Conservation (phyloP, 139 green algal species). For the Desmodesmus armatus region DNA sequence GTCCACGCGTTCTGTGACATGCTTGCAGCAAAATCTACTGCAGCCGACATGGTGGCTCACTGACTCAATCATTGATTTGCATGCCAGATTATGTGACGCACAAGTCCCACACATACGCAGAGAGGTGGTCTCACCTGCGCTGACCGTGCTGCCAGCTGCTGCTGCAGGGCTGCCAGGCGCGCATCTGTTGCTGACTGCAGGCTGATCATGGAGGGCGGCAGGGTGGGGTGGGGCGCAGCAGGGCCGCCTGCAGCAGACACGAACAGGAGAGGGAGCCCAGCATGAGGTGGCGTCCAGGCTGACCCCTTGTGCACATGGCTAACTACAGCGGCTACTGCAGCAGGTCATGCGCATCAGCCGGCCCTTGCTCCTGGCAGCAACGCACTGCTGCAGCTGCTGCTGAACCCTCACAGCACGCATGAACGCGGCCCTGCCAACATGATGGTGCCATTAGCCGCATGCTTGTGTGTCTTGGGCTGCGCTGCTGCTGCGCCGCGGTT, state of each 20-base stretch:
- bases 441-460: not conserved
- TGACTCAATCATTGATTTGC: too few species aligned
- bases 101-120: too few species aligned
- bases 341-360: too few species aligned
- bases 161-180: conserved; percentile 61
- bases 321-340: not conserved
- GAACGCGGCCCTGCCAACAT: too few species aligned
- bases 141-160: conserved; percentile 44
- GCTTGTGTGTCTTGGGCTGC: not conserved
- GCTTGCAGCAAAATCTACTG: too few species aligned
- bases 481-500: not conserved
- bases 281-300: not conserved
- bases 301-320: not conserved
- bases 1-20: too few species aligned
- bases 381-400: not conserved
- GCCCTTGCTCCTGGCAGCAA: too few species aligned
- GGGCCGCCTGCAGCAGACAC: not conserved
- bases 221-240: not conserved
- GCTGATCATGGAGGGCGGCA: conserved; percentile 22
- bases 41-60: too few species aligned
- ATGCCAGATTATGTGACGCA: not conserved
- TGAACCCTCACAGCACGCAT: too few species aligned
- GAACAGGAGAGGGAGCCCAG: too few species aligned
- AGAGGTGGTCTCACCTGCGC: conserved; percentile 15
- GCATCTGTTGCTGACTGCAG: conserved; percentile 48